phyloP scores from a whole-genome alignment of 2,329 filamentous ascomycete genomes.

The Venturiaceae sp. region DNA sequence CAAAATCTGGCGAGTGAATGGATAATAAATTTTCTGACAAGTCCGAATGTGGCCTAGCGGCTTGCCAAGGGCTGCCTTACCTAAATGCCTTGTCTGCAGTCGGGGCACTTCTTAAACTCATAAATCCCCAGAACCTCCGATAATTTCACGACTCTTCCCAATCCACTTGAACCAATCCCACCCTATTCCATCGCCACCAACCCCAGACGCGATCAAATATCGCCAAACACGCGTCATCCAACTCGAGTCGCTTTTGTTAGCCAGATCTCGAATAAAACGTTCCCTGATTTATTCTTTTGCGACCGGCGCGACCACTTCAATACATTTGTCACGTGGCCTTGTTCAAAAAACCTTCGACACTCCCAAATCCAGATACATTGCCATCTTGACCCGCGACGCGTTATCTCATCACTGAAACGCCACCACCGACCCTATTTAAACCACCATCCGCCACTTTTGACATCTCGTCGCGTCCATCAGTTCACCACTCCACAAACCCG shows the following conservation, averaged over 20 bases:
- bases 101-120: too few relatives aligned
- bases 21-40: too few relatives aligned
- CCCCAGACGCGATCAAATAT: background rate
- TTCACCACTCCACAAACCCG: background rate
- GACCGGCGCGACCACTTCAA: too few relatives aligned
- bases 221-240: background rate
- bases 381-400: background rate
- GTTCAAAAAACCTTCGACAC: background rate
- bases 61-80: too few relatives aligned
- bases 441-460: background rate
- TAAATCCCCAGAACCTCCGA: background rate
- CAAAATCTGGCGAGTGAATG: too few relatives aligned
- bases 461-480: background rate
- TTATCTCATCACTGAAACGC: background rate
- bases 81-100: too few relatives aligned
- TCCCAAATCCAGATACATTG: too few relatives aligned
- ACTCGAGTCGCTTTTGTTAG: background rate
- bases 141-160: too few relatives aligned
- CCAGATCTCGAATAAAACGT: background rate
- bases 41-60: too few relatives aligned
- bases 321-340: too few relatives aligned
- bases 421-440: background rate
- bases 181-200: background rate
- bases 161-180: too few relatives aligned
- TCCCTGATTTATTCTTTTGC: background rate